Conservation (phyloP, 495 filamentous ascomycete species). For the Zalerion maritima region DNA sequence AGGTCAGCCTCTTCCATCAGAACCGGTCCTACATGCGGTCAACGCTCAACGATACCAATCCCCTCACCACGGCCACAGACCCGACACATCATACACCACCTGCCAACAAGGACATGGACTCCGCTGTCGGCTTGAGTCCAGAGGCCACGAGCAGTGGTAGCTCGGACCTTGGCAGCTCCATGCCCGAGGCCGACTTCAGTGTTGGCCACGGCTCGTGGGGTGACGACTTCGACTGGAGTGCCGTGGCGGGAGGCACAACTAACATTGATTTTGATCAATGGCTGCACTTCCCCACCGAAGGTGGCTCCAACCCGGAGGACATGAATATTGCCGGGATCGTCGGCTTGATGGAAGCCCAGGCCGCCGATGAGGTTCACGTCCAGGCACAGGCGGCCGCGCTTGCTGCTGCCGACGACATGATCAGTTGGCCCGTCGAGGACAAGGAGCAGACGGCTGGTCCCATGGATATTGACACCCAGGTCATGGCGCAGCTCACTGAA, state of each 20-base stretch:
- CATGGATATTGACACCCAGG: no score
- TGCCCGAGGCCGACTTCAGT: conserved; percentile 15
- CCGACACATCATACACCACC: no score
- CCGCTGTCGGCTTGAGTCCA: conserved; percentile 12
- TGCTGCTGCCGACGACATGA: no score
- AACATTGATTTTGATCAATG: conserved; percentile 31
- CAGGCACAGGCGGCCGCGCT: no score
- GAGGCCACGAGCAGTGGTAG: conserved; percentile 15
- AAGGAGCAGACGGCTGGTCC: no score
- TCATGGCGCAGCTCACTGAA: no score
- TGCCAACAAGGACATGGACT: conserved; percentile 16
- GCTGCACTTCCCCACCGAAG: conserved; percentile 27
- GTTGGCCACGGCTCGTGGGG: no score
- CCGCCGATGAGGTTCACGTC: no score
- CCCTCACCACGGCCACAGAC: no score
- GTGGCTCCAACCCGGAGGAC: conserved; percentile 12
- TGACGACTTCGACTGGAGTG: conserved; percentile 26
- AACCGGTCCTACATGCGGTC: conserved; percentile 1
- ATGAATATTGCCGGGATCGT: conserved; percentile 5
- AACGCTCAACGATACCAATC: no score
- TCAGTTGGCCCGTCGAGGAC: no score
- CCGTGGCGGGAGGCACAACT: conserved; percentile 15
- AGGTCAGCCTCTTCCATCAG: conserved; percentile 11
- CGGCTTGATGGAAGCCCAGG: no score
- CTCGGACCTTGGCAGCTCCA: conserved; percentile 4